Conservation (phyloP, 768 basidiomycete species). For the Tricholoma sp. region DNA sequence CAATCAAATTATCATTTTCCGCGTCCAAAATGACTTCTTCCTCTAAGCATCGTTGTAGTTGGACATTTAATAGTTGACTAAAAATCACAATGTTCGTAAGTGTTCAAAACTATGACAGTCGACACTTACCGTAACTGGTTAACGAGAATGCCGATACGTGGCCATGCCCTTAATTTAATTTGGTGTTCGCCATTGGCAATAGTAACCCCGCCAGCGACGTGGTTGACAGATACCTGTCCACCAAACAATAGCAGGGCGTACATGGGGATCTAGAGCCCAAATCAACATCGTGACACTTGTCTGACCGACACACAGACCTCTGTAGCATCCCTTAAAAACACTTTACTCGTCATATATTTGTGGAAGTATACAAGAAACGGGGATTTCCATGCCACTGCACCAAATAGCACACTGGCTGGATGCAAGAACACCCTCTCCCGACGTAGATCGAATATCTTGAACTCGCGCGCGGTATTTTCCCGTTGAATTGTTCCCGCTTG, state of each 20-base stretch:
- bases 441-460: conserved; percentile 72
- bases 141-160: conserved; percentile 86
- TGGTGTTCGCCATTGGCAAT: conserved; percentile 47
- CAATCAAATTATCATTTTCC: conserved; percentile 48
- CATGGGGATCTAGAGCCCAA: conserved; percentile 64
- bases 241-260: conserved; percentile 85
- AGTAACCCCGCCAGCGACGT: conserved; percentile 72
- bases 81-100: neutral
- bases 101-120: neutral
- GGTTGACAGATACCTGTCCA: conserved; percentile 72
- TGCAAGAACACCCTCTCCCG: conserved; percentile 73
- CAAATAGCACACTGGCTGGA: conserved; percentile 77
- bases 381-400: conserved; percentile 63
- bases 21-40: conserved; percentile 44
- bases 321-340: conserved; percentile 83
- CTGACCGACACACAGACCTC: conserved; percentile 47
- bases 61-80: conserved; percentile 66
- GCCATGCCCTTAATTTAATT: conserved; percentile 74
- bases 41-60: conserved; percentile 63
- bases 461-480: conserved; percentile 81
- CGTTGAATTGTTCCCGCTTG: conserved; percentile 81
- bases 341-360: conserved; percentile 76
- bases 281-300: neutral
- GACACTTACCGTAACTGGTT: conserved; percentile 71
- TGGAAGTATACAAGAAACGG: conserved; percentile 83